A percentile compares a stretch with the other conserved stretches of the same genome.
Evolutionary conservation across 805 yeast genomes (phyloP).

Genomic region (Lipomyces mesembrius): DNA sequence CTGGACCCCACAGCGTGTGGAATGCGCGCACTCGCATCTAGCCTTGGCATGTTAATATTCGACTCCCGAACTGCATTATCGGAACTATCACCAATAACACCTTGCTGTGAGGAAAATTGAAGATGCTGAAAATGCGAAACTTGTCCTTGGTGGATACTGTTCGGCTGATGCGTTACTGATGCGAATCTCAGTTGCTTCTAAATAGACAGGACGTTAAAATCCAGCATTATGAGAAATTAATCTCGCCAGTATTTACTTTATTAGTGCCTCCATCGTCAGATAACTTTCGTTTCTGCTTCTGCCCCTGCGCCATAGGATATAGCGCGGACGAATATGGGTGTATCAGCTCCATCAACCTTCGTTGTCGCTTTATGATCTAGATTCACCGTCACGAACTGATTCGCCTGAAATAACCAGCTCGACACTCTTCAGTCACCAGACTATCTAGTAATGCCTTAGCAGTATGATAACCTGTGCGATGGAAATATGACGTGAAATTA

Average conservation of each 20-base stretch:
- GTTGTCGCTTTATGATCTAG: neutral
- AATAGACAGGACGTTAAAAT: neutral
- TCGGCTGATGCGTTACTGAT: neutral
- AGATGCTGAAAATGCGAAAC: neutral
- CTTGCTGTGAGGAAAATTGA: neutral
- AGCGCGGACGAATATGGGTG: conserved; percentile 13
- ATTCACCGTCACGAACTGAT: neutral
- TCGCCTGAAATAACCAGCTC: neutral
- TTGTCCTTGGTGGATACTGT: conserved; percentile 6
- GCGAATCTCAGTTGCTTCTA: neutral
- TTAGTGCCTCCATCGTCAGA: conserved; percentile 7
- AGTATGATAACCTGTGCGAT: neutral
- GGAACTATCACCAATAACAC: neutral
- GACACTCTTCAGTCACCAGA: neutral
- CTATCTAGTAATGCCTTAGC: neutral
- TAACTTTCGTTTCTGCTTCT: conserved; percentile 14
- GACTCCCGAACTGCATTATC: neutral
- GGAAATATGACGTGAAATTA: neutral
- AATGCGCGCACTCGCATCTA: neutral
- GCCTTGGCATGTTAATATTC: neutral
- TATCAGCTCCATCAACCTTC: conserved; percentile 2
- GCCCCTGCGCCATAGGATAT: conserved; percentile 9
- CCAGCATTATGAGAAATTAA: neutral
- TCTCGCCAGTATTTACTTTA: neutral
- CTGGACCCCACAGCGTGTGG: neutral